phyloP scores from a whole-genome alignment of 1,284 basidiomycete genomes.

The Bjerkandera adusta region DNA sequence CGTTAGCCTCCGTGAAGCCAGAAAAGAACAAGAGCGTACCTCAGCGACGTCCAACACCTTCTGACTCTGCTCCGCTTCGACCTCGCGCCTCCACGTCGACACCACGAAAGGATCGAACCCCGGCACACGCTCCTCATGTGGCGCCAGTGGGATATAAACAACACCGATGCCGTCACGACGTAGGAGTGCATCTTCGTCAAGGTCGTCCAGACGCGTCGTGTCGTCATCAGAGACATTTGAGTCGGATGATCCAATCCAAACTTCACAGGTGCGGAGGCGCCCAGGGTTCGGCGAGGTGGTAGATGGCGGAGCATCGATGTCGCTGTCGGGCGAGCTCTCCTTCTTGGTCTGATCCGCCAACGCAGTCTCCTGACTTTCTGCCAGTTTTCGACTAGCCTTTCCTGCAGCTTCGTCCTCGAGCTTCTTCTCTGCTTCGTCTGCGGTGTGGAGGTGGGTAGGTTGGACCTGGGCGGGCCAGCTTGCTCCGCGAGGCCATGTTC shows the following conservation, averaged over 20 bases:
- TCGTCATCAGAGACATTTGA: conserved; percentile 18
- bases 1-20: background rate
- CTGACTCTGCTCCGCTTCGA: conserved; percentile 34
- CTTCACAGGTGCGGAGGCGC: conserved; percentile 23
- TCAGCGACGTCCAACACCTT: conserved; percentile 34
- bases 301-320: no score
- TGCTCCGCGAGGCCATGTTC: conserved; percentile 36
- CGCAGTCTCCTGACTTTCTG: conserved; percentile 24
- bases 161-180: conserved; percentile 38
- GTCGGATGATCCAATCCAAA: conserved; percentile 41
- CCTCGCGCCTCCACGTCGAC: conserved; percentile 40
- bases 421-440: conserved; percentile 9
- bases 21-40: conserved; percentile 19
- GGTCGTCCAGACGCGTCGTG: conserved; percentile 33
- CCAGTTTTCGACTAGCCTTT: conserved; percentile 23
- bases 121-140: conserved; percentile 31
- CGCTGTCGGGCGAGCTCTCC: conserved; percentile 18
- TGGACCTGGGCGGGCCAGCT: conserved; percentile 30
- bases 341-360: conserved; percentile 25
- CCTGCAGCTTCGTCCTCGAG: conserved; percentile 10
- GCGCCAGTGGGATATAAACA: conserved; percentile 37
- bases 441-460: conserved; percentile 6
- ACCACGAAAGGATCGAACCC: conserved; percentile 35
- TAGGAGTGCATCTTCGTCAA: conserved; percentile 35
- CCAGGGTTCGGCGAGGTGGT: background rate